Conservation (phyloP, 192 early-diverging fungal genomes). For the Coemansia sp. region DNA sequence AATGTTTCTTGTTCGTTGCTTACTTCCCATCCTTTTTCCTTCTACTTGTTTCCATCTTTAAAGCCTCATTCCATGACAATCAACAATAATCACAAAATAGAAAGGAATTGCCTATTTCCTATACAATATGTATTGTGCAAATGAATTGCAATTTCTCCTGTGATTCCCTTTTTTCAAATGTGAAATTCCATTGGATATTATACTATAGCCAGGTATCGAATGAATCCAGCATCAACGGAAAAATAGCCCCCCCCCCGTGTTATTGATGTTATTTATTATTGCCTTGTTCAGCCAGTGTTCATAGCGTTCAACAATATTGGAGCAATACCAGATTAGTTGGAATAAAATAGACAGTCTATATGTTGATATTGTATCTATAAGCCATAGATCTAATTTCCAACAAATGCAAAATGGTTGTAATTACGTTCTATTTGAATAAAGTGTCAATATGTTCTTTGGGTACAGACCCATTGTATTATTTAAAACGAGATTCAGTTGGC, state of each 20-base stretch:
- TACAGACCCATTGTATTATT: too few relatives aligned
- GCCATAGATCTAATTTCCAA: background rate
- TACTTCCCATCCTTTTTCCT: background rate
- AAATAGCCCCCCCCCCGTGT: too few relatives aligned
- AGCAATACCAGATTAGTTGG: too few relatives aligned
- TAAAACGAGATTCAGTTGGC: background rate
- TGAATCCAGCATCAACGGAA: too few relatives aligned
- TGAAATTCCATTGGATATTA: too few relatives aligned
- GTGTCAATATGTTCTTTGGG: background rate
- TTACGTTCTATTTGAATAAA: background rate
- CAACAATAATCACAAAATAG: background rate
- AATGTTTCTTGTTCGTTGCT: too few relatives aligned
- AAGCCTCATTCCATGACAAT: slow-evolving; percentile 4
- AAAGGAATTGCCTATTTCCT: background rate
- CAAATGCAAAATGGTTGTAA: background rate
- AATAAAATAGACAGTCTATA: background rate
- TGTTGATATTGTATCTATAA: background rate
- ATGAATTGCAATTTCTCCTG: background rate
- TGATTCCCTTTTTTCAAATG: too few relatives aligned
- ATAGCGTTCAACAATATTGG: too few relatives aligned
- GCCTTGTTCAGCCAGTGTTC: background rate
- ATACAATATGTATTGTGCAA: background rate
- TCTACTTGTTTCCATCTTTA: background rate
- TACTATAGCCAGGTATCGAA: too few relatives aligned
- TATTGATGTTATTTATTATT: background rate